Evolutionary conservation across 1,284 basidiomycete species (phyloP), one percentile per base, ranked within the genome.

Genomic region (Puccinia coronata): DNA sequence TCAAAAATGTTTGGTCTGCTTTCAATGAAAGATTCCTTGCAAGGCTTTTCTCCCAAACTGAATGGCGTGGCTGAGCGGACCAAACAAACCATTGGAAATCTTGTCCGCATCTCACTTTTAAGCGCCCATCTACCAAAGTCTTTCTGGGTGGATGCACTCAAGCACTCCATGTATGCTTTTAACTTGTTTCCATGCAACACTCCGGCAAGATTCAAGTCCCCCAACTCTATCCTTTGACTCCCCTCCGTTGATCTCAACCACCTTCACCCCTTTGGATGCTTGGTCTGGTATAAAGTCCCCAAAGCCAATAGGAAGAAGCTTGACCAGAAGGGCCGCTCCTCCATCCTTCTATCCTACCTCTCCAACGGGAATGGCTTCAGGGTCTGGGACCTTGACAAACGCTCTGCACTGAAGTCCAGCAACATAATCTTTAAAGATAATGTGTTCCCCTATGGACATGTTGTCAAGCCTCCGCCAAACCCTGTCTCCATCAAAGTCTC

Each of bases 51-150:
- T 23, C 76, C 63, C 0, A 31, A 78, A n/a, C 43, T 69, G 4
- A 78, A 78, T 39, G 76, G 76, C 2, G 76, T 78, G 5, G 61
- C 76, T 1, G 63, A 78, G 28, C 61, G 59, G 20, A 51, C 74
- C 20, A 76, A 76, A 4, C 36, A 31, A 16, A 63, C 59, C 3
- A 43, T 76, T 2, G 18, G 41, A 0, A 65, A 76, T n/a, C n/a
- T 51, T 6, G 49, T 76, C 14, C 39, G 59, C n/a, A 65, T 39
- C 8, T 28, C 59, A 11, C 41, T 76, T 12, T 14, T 63, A 8
- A n/a, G 25, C 25, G 49, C 73, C 57, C 9, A 25, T 41, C 36
- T 75, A 31, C 36, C 53, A 2, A 76, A 76, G 36, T 18, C 14
- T 12, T 76, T 65, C 41, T 76, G 59, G 74, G 59, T 20, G 20